A percentile compares a stretch with the other conserved stretches of the same genome.
These are phyloP conservation scores for Gracilaria vermiculophylla DNA, from an alignment of 23 red algal species.

Conservation along the genomic window DNA sequence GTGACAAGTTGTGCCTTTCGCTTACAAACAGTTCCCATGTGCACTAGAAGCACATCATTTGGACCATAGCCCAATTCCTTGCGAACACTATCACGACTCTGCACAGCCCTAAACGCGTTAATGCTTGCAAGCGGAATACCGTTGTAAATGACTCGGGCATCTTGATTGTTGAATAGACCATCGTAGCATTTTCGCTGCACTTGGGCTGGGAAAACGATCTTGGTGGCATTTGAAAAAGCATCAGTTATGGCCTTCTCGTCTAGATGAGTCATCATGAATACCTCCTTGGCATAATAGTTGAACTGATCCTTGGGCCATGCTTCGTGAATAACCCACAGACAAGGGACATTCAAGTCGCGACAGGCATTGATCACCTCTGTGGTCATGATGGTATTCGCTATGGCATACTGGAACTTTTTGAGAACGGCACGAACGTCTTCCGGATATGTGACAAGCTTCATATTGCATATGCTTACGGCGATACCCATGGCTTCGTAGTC, in stretches of 20 bases:
- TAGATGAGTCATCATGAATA: conserved; percentile 95
- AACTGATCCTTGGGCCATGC: conserved; percentile 95
- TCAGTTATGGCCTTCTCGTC: conserved; percentile 54
- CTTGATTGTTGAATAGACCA: conserved; percentile 64
- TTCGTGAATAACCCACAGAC: conserved; percentile 96
- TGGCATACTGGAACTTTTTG: conserved; percentile 60
- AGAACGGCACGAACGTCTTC: conserved; percentile 59
- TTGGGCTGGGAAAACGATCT: conserved; percentile 94
- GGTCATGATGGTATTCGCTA: conserved; percentile 98
- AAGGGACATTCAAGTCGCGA: conserved; percentile 42
- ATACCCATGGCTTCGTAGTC: conserved; percentile 92
- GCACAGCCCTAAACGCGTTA: conserved; percentile 85
- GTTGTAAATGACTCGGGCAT: conserved; percentile 89
- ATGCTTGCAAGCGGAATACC: conserved; percentile 93
- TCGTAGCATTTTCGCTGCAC: conserved; percentile 87
- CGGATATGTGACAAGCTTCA: conserved; percentile 66
- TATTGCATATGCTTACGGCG: conserved; percentile 58
- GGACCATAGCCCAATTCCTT: conserved; percentile 80
- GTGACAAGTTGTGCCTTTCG: conserved; percentile 93
- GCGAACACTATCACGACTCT: conserved; percentile 73
- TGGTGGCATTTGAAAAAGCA: conserved; percentile 77
- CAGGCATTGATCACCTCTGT: conserved; percentile 84
- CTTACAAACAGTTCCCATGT: conserved; percentile 96
- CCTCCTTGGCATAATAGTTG: conserved; percentile 95
- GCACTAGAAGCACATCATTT: conserved; percentile 81